These are phyloP conservation scores for Gracilaria domingensis DNA, from an alignment of 23 red algal species.

Conservation along the genomic window DNA sequence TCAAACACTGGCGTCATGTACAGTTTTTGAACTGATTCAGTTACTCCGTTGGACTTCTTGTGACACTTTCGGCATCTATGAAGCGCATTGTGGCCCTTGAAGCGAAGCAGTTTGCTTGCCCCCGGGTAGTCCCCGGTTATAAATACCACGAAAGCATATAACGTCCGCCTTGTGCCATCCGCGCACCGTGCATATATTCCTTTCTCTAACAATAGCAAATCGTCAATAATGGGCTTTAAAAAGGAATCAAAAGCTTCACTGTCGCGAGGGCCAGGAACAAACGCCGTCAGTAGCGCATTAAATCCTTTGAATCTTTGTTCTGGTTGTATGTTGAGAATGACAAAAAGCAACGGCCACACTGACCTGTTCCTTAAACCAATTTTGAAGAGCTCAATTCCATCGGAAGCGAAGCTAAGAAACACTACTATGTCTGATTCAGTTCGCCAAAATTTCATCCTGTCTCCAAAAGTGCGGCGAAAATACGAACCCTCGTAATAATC, in stretches of 20 bases:
- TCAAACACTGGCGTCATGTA: too few relatives aligned
- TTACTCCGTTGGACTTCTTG: too few relatives aligned
- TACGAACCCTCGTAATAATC: neutral
- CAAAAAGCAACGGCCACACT: neutral
- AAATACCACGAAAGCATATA: neutral
- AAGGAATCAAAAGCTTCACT: neutral
- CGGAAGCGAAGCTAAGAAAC: neutral
- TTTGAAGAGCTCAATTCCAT: neutral
- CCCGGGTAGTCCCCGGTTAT: neutral
- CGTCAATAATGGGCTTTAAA: neutral
- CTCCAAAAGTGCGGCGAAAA: neutral
- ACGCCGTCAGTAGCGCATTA: neutral
- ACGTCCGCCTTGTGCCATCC: neutral
- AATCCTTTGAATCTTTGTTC: neutral
- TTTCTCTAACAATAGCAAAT: neutral
- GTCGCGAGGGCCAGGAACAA: neutral
- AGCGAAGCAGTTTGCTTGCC: neutral
- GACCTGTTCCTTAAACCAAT: neutral
- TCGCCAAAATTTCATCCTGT: neutral
- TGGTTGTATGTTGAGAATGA: neutral
- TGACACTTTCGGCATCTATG: neutral
- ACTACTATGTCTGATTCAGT: neutral
- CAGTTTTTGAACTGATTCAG: too few relatives aligned
- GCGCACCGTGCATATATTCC: neutral
- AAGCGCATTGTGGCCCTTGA: neutral